Evolutionary conservation across 1,284 basidiomycete genomes (phyloP).

Genomic region (Ustilago nuda): DNA sequence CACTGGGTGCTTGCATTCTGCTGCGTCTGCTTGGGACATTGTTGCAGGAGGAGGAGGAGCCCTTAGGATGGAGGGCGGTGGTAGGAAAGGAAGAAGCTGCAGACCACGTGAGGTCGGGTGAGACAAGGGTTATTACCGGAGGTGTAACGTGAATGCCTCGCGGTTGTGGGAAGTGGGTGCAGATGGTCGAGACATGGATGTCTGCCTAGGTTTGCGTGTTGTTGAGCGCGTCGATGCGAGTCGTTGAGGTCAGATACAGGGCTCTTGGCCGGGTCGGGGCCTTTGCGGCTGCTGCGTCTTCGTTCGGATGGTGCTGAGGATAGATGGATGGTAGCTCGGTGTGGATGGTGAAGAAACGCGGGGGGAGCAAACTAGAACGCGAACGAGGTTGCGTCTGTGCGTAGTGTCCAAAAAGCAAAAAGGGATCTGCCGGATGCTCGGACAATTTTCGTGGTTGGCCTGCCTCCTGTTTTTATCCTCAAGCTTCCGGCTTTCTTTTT

Average conservation of each 20-base stretch:
- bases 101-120: neutral
- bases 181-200: constrained; percentile 26
- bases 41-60: neutral
- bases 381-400: constrained; percentile 11
- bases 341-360: constrained; percentile 8
- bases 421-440: constrained; percentile 11
- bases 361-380: constrained; percentile 7
- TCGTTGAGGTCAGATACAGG: too few species aligned
- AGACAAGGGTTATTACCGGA: constrained; percentile 23
- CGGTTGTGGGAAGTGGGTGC: constrained; percentile 2
- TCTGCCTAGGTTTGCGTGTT: neutral
- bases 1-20: constrained; percentile 85
- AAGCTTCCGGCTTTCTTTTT: constrained; percentile 19
- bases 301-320: neutral
- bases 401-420: neutral
- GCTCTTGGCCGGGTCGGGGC: too few species aligned
- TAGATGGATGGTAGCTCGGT: neutral
- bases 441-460: constrained; percentile 13
- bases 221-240: neutral
- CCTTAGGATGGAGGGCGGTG: neutral
- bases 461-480: neutral
- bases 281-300: neutral
- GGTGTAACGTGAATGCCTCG: constrained; percentile 7
- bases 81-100: neutral
- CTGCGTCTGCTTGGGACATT: constrained; percentile 24